Conservation (phyloP, 306 rosid genomes). For the Pyrus betulifolia region DNA sequence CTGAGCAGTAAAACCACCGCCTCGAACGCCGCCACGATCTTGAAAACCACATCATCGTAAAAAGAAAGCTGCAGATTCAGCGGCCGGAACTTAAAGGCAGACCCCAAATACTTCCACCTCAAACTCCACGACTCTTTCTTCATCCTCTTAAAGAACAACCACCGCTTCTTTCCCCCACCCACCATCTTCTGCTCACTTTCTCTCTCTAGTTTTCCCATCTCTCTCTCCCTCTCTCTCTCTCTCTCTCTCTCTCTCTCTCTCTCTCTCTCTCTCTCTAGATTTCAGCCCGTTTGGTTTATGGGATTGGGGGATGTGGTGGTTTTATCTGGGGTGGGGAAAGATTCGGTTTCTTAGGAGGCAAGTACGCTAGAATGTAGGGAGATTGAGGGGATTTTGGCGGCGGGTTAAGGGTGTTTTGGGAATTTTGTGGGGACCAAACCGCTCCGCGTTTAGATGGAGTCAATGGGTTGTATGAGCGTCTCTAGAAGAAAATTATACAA, state of each 20-base stretch:
- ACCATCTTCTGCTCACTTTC: background rate
- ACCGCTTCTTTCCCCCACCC: slow-evolving; percentile 30
- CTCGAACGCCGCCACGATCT: slow-evolving; percentile 51
- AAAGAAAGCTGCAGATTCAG: slow-evolving; percentile 38
- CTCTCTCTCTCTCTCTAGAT: background rate
- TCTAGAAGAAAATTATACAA: background rate
- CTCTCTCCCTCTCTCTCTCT: background rate
- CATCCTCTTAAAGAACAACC: slow-evolving; percentile 39
- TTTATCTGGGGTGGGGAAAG: background rate
- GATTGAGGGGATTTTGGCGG: background rate
- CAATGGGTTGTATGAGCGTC: background rate
- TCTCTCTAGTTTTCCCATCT: background rate
- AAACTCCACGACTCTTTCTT: slow-evolving; percentile 33
- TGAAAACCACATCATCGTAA: slow-evolving; percentile 42
- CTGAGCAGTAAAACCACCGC: slow-evolving; percentile 34
- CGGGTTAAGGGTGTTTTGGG: slow-evolving; percentile 9
- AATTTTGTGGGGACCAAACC: background rate
- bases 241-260: background rate
- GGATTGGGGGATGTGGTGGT: background rate
- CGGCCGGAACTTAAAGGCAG: slow-evolving; percentile 47
- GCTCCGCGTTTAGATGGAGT: background rate
- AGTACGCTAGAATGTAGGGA: background rate
- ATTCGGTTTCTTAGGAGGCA: slow-evolving; percentile 7
- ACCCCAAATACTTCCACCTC: slow-evolving; percentile 37
- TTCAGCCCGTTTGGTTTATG: background rate